These are phyloP conservation scores for Xylariaceae sp. DNA, from an alignment of 2,329 filamentous ascomycete genomes.

Conservation along the genomic window DNA sequence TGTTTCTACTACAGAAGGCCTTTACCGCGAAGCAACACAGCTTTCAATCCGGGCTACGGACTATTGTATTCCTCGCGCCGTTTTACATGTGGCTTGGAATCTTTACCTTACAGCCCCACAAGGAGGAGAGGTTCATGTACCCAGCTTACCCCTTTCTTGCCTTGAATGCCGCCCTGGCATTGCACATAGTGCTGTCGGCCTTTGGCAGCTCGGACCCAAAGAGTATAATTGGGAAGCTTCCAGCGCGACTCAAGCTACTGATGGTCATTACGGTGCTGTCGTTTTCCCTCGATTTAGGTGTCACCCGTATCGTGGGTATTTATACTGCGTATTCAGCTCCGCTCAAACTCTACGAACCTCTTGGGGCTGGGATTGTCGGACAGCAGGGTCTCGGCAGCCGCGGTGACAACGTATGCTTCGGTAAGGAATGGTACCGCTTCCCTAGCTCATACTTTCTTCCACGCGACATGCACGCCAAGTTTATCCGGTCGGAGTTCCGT, in stretches of 20 bases:
- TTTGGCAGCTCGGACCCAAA: constrained; percentile 74
- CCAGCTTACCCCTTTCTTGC: constrained; percentile 90
- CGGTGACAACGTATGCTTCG: constrained; percentile 82
- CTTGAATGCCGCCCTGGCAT: constrained; percentile 83
- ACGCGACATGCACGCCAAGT: constrained; percentile 82
- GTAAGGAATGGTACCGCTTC: constrained; percentile 98
- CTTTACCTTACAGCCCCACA: constrained; percentile 92
- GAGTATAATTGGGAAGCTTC: constrained; percentile 73
- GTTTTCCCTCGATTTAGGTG: constrained; percentile 68
- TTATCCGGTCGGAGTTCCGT: constrained; percentile 87
- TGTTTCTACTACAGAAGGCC: constrained; percentile 76
- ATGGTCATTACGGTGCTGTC: constrained; percentile 67
- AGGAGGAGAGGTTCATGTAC: constrained; percentile 99
- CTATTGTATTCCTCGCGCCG: constrained; percentile 78
- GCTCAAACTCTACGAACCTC: constrained; percentile 70
- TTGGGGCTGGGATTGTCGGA: constrained; percentile 62
- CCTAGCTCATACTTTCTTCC: constrained; percentile 93
- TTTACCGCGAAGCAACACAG: constrained; percentile 66
- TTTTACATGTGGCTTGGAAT: constrained; percentile 96
- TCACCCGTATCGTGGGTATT: constrained; percentile 77
- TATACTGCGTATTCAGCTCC: constrained; percentile 86
- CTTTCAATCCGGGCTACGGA: constrained; percentile 74
- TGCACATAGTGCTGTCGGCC: constrained; percentile 80
- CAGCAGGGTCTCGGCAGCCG: constrained; percentile 58
- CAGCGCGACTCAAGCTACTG: constrained; percentile 74